Evolutionary conservation across 345 rosid genomes (phyloP).

Genomic region (Bruguiera sexangula): DNA sequence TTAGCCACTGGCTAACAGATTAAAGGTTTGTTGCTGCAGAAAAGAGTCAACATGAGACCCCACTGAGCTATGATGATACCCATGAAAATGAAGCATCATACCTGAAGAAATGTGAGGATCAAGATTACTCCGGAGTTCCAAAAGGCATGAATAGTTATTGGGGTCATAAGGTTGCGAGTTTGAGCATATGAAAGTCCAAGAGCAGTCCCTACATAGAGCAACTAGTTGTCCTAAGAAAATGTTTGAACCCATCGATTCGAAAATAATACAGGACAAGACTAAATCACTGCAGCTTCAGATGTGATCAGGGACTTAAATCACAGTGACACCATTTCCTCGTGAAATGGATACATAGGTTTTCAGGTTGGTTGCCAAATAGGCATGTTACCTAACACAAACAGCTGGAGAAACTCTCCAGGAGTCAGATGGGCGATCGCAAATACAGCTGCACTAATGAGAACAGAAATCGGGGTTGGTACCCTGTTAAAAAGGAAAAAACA

Average conservation of each 20-base stretch:
- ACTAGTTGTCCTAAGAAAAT: background rate
- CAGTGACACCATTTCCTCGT: background rate
- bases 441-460: constrained; percentile 79
- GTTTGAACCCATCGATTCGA: background rate
- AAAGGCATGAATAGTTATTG: constrained; percentile 74
- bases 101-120: constrained; percentile 87
- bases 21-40: background rate
- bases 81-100: constrained; percentile 13
- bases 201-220: constrained; percentile 45
- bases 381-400: constrained; percentile 66
- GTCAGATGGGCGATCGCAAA: constrained; percentile 91
- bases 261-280: background rate
- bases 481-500: constrained; percentile 30
- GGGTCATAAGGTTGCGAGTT: constrained; percentile 80
- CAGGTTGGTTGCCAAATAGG: background rate
- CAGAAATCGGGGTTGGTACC: constrained; percentile 85
- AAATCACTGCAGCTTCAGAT: background rate
- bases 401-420: constrained; percentile 88
- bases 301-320: constrained; percentile 5
- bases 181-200: constrained; percentile 85
- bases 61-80: background rate
- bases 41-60: background rate
- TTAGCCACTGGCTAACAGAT: background rate
- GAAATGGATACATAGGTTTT: background rate
- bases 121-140: constrained; percentile 90